These are phyloP conservation scores for Fomitopsis schrenkii DNA, from an alignment of 1,284 basidiomycete genomes.

Conservation along the genomic window DNA sequence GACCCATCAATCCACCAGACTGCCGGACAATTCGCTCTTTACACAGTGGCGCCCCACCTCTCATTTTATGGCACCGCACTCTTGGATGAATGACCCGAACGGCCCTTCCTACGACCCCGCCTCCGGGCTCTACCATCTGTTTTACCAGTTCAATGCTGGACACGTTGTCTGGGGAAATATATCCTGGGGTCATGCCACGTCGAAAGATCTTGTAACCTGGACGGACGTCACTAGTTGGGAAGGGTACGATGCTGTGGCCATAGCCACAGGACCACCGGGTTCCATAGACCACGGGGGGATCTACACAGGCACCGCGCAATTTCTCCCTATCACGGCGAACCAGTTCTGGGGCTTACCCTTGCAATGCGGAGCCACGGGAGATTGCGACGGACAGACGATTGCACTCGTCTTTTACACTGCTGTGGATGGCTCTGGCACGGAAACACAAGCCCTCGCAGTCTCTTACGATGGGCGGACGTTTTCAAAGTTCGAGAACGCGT, in stretches of 20 bases:
- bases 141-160: neutral
- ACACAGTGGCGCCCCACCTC: neutral
- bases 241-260: neutral
- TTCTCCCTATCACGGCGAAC: neutral
- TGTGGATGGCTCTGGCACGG: neutral
- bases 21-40: neutral
- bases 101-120: neutral
- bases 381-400: neutral
- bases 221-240: neutral
- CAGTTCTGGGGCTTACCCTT: neutral
- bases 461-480: neutral
- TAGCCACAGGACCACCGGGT: neutral
- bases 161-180: neutral
- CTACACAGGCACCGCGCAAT: neutral
- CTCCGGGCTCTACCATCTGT: neutral
- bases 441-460: neutral
- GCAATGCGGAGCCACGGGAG: neutral
- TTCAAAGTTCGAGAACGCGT: neutral
- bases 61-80: neutral
- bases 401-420: neutral
- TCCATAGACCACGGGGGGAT: neutral
- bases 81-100: neutral
- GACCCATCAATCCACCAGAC: neutral
- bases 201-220: neutral
- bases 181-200: neutral